Percentiles rank a stretch among this genome's conserved stretches.
These are phyloP conservation scores for Penicillium sp. DNA, from an alignment of 2,329 filamentous ascomycete genomes.

Conservation along the genomic window DNA sequence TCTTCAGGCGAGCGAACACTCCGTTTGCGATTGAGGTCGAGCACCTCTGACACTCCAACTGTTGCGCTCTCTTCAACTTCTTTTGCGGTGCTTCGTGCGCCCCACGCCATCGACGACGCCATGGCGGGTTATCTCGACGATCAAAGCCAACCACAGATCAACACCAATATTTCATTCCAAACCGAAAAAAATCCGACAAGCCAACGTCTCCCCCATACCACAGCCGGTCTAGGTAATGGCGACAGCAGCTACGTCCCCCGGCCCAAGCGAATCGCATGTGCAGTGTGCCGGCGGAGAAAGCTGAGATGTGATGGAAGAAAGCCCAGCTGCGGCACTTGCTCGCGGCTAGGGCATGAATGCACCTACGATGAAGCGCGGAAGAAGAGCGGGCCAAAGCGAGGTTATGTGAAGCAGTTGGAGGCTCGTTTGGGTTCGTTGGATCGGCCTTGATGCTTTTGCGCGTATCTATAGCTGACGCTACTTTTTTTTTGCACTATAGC, in stretches of 20 bases:
- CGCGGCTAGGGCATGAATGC: slow-evolving; percentile 83
- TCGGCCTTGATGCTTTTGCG: neutral
- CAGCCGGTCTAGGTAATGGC: slow-evolving; percentile 47
- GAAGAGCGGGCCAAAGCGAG: slow-evolving; percentile 92
- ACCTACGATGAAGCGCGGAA: slow-evolving; percentile 90
- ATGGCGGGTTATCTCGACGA: slow-evolving; percentile 62
- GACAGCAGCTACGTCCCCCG: slow-evolving; percentile 68
- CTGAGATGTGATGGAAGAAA: slow-evolving; percentile 84
- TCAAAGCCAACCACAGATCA: slow-evolving; percentile 35
- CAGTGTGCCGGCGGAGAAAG: slow-evolving; percentile 91
- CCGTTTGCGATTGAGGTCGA: slow-evolving; percentile 18
- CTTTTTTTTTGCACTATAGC: slow-evolving; percentile 56
- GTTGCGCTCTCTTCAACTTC: neutral
- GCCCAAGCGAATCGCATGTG: slow-evolving; percentile 92
- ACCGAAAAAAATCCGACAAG: slow-evolving; percentile 21
- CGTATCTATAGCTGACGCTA: slow-evolving; percentile 19
- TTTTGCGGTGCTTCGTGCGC: neutral
- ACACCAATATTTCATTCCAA: slow-evolving; percentile 34
- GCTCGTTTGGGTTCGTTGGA: slow-evolving; percentile 78
- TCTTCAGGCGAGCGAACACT: neutral
- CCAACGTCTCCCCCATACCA: slow-evolving; percentile 29
- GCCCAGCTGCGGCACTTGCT: slow-evolving; percentile 87
- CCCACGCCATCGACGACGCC: slow-evolving; percentile 19
- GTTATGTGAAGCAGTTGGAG: slow-evolving; percentile 92
- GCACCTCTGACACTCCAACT: slow-evolving; percentile 15